Percentiles rank a stretch among this genome's conserved stretches.
These are phyloP conservation scores for Pascua guehoae DNA, from an alignment of 1,284 basidiomycete genomes.

Conservation along the genomic window DNA sequence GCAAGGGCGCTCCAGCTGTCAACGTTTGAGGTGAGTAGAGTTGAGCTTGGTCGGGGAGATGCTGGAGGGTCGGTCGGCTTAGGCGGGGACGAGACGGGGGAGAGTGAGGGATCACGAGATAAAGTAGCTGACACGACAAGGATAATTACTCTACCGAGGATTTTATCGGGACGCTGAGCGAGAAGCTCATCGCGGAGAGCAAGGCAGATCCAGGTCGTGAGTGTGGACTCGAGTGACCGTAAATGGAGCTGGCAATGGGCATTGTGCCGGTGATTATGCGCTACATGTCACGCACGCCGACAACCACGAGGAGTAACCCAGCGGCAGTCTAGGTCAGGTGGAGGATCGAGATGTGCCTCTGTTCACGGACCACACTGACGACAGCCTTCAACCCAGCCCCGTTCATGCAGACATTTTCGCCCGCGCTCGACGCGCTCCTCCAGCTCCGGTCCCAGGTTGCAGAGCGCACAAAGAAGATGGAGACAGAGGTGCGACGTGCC, in stretches of 20 bases:
- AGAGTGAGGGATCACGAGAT: neutral
- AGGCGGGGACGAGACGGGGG: neutral
- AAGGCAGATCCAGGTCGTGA: conserved; percentile 76
- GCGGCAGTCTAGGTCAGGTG: too few species aligned
- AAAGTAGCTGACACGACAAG: conserved; percentile 52
- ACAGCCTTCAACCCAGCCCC: conserved; percentile 89
- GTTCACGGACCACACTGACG: neutral
- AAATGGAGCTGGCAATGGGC: too few species aligned
- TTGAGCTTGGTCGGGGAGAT: neutral
- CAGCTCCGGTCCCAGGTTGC: conserved; percentile 82
- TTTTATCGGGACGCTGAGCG: conserved; percentile 77
- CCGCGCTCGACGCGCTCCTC: conserved; percentile 80
- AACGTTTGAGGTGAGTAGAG: conserved; percentile 60
- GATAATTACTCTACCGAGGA: conserved; percentile 89
- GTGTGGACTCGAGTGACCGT: too few species aligned
- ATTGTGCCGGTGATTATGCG: too few species aligned
- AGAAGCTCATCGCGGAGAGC: conserved; percentile 77
- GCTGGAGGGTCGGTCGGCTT: neutral
- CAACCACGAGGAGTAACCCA: too few species aligned
- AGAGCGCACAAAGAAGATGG: conserved; percentile 80
- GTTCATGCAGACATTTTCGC: conserved; percentile 87
- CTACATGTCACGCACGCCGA: too few species aligned
- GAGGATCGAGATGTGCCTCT: too few species aligned
- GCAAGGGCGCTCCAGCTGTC: conserved; percentile 63
- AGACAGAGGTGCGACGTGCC: conserved; percentile 82